Evolutionary conservation across 768 basidiomycete species (phyloP).

Genomic region (Boletus huronensis): DNA sequence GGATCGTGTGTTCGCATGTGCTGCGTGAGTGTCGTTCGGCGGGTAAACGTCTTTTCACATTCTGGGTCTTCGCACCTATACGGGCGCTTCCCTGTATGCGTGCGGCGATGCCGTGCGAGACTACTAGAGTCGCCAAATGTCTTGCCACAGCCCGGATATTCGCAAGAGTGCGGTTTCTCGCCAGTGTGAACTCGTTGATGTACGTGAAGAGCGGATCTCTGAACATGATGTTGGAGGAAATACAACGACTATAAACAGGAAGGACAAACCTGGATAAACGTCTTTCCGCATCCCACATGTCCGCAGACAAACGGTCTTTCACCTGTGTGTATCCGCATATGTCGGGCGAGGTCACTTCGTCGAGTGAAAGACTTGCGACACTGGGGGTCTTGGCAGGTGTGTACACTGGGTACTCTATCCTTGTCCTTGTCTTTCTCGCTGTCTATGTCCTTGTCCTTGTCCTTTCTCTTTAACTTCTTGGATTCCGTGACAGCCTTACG

Average conservation of each 20-base stretch:
- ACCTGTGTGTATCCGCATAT: constrained; percentile 88
- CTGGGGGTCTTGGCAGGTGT: constrained; percentile 66
- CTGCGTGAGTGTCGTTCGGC: constrained; percentile 77
- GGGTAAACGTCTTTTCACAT: constrained; percentile 85
- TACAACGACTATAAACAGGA: background rate
- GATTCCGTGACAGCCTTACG: constrained; percentile 22
- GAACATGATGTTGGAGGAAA: constrained; percentile 16
- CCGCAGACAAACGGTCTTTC: constrained; percentile 81
- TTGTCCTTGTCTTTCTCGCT: constrained; percentile 34
- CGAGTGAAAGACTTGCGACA: constrained; percentile 82
- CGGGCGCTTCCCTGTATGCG: constrained; percentile 82
- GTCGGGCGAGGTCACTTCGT: constrained; percentile 78
- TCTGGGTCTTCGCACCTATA: constrained; percentile 82
- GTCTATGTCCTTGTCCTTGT: constrained; percentile 30
- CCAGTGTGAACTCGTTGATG: constrained; percentile 89
- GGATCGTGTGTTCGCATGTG: constrained; percentile 90
- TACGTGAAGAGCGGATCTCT: constrained; percentile 89
- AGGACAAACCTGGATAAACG: constrained; percentile 78
- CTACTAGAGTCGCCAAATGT: constrained; percentile 91
- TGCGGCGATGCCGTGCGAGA: constrained; percentile 86
- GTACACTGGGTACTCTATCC: constrained; percentile 46
- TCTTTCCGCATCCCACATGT: constrained; percentile 76
- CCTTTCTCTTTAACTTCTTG: constrained; percentile 28
- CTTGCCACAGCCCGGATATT: constrained; percentile 83
- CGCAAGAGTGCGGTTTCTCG: constrained; percentile 89